These are phyloP conservation scores for Periglandula ipomoeae DNA, from an alignment of 2,329 filamentous ascomycete genomes.

Conservation along the genomic window DNA sequence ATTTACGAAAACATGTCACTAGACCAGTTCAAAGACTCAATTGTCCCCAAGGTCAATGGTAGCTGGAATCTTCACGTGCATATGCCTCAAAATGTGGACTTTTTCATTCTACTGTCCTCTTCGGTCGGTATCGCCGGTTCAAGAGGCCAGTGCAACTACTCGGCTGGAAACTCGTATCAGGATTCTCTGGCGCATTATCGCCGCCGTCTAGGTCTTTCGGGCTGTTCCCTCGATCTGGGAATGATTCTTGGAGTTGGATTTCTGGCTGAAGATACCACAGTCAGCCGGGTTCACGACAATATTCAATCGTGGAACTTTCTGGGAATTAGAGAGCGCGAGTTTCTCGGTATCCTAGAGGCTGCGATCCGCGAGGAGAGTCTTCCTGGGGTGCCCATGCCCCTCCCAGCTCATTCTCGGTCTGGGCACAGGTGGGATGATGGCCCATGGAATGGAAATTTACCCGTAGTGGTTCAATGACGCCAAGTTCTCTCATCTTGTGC, in stretches of 20 bases:
- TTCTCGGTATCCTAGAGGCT: no score
- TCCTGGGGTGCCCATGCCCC: constrained; percentile 35
- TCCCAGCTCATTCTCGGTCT: constrained; percentile 30
- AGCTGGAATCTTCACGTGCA: constrained; percentile 43
- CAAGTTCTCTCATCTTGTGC: constrained; percentile 44
- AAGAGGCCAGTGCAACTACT: constrained; percentile 43
- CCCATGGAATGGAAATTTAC: no score
- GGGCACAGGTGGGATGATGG: no score
- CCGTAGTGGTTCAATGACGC: constrained; percentile 46
- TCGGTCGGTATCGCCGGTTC: constrained; percentile 41
- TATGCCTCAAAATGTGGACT: constrained; percentile 32
- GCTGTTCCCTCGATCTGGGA: constrained; percentile 42
- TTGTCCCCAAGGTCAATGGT: constrained; percentile 44
- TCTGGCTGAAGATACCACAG: constrained; percentile 27
- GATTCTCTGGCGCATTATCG: constrained; percentile 25
- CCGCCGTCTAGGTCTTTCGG: constrained; percentile 29
- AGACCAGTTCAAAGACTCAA: constrained; percentile 37
- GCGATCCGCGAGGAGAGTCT: no score
- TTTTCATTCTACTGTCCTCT: constrained; percentile 47
- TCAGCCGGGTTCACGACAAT: constrained; percentile 38
- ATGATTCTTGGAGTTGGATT: constrained; percentile 41
- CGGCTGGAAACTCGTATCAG: constrained; percentile 39
- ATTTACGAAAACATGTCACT: constrained; percentile 46
- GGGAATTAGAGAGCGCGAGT: no score
- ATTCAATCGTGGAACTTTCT: no score